Base-by-base conservation (phyloP, 2,329 filamentous ascomycete genomes). In the Cadophora sp. region DNA sequence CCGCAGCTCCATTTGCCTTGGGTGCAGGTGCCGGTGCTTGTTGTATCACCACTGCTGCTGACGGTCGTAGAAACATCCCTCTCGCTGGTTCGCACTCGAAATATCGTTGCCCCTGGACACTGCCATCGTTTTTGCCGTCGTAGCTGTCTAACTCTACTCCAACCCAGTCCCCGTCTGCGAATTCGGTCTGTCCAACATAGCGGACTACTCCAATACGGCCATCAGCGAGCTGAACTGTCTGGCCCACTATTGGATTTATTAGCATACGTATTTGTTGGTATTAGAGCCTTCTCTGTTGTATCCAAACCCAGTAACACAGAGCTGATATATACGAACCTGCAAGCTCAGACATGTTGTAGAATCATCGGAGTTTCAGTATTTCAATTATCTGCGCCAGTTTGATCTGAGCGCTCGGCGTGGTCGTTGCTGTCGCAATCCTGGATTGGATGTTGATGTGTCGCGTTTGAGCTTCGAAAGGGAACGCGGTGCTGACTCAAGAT, bases 51-150 rank as follows among this genome's bases (percentile, higher is more conserved):
- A 85, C 86, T 61, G 96, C 84, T 67, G 90, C 90, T 64, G 86
- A 82, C 34, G 93, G 90, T 71, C 92, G 88, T 65, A 97, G 87
- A 76, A 99, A 98, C 88, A 99, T 96, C 77, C 89, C 89, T 72
- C 84, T 84, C 50, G 84, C 93, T 88, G 86, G 90, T 80, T 78
- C 86, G 81, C 95, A 98, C 61, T 94, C 89, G 75, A 97, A 98
- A 79, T 98, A 98, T 24, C 93, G 85, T 77, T 93, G 87, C 70
- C 93, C 94, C 79, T 95, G 88, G 58, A 98, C 93, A 65, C 92
- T 91, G 72, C 95, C 95, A 84, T 98, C 93, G 76, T 98, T 98
- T 83, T 98, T 98, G 37, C 96, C 95, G 24, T 86, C 88, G 64
- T 90, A 84, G 58, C 93, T 91, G 63, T 93, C 89, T 66, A 98